These are phyloP conservation scores for Kentomonas sorsogonicus DNA, from an alignment of 208 protist genomes.

Conservation along the genomic window DNA sequence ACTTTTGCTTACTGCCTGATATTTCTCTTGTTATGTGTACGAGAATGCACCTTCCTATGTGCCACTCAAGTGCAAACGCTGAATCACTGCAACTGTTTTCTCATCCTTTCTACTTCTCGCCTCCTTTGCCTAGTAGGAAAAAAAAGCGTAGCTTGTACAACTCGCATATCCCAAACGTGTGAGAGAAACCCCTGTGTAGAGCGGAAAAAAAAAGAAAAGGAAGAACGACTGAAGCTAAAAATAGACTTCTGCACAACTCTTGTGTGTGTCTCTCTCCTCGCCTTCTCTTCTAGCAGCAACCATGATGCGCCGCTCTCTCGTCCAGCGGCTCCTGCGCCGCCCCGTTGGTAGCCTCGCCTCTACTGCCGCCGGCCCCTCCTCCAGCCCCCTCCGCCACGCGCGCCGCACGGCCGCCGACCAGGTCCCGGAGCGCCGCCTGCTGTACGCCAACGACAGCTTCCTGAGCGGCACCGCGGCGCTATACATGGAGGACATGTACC, in stretches of 20 bases:
- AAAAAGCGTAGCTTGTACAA: no score
- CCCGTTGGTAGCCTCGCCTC: not conserved
- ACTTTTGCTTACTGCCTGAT: no score
- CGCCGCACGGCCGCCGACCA: conserved; percentile 16
- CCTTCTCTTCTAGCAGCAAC: conserved; percentile 6
- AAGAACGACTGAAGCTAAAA: no score
- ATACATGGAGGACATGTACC: conserved; percentile 84
- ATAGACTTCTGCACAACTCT: not conserved
- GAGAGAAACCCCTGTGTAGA: not conserved
- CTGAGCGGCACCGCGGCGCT: conserved; percentile 67
- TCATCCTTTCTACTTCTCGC: no score
- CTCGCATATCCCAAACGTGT: not conserved
- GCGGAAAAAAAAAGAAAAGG: not conserved
- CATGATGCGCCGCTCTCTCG: conserved; percentile 63
- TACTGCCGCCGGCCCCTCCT: conserved; percentile 1
- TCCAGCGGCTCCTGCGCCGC: conserved; percentile 5
- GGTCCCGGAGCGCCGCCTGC: conserved; percentile 43
- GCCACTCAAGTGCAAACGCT: no score
- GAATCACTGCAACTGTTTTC: no score
- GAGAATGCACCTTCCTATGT: no score
- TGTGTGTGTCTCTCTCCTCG: conserved; percentile 2
- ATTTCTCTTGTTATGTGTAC: no score
- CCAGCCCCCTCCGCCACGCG: conserved; percentile 5
- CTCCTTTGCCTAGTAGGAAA: no score
- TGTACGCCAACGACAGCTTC: conserved; percentile 83